These are phyloP conservation scores for Aspergillus funiculosus DNA, from an alignment of 495 filamentous ascomycete genomes.

Conservation along the genomic window DNA sequence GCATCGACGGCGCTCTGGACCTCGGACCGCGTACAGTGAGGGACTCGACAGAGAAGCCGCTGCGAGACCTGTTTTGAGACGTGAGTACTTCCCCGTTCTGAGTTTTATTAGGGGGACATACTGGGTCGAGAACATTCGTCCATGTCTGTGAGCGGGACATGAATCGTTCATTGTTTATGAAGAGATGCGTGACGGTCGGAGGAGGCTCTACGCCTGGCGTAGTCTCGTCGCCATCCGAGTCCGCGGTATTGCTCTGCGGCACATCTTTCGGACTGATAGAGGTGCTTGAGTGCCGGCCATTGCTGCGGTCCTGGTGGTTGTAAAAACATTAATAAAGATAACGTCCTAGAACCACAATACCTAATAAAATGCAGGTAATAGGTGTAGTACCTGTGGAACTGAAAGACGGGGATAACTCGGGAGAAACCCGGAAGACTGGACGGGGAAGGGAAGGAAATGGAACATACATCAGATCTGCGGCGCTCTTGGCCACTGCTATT, in stretches of 20 bases:
- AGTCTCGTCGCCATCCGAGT: not conserved
- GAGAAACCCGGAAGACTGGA: too few species aligned
- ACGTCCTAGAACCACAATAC: too few species aligned
- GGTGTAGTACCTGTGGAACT: too few species aligned
- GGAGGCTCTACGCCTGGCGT: not conserved
- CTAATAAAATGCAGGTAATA: too few species aligned
- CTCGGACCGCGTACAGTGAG: constrained; percentile 19
- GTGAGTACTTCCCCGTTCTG: not conserved
- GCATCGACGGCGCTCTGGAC: constrained; percentile 24
- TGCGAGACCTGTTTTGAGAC: constrained; percentile 17
- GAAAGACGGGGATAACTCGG: too few species aligned
- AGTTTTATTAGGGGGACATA: not conserved
- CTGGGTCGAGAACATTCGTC: constrained; percentile 25
- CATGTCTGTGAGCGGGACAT: constrained; percentile 24
- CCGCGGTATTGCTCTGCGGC: not conserved
- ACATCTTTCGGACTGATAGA: not conserved
- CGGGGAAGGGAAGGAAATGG: too few species aligned
- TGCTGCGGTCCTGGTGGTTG: not conserved
- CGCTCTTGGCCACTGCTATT: not conserved
- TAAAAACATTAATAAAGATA: not conserved
- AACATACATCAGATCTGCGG: constrained; percentile 8
- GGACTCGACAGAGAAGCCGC: constrained; percentile 20
- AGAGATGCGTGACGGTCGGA: constrained; percentile 19
- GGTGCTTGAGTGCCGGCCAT: constrained; percentile 1
- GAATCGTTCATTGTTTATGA: constrained; percentile 22